Base-by-base conservation (phyloP, 441 rosid genomes). In the Syzygium syzygioides region DNA sequence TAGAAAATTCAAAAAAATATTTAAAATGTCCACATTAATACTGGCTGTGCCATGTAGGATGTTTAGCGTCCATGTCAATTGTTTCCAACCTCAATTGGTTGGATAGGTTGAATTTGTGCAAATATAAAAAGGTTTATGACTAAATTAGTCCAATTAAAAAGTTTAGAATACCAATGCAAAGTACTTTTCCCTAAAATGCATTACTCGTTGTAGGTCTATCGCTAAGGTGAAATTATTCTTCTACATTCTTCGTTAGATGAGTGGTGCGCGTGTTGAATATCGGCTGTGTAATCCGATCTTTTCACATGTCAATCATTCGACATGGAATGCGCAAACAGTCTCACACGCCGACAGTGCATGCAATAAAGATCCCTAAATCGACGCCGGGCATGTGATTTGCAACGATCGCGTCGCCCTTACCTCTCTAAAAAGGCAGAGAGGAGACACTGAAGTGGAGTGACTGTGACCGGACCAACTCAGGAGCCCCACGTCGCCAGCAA, bases 11-110 rank as follows among this genome's bases (percentile, higher is more conserved):
- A 7, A 45, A 45, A 45, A 45, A 45, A 45, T 41, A 45, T 41
- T 7, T 1, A 7, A 45, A 45, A 45, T 45, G 9, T 45, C 48
- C 0, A 45, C 9, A 45, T 45, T 9, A 8, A 45, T 45, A 45
- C 10, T 45, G 9, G 10, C 1, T 45, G 48, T 7, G 48, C 9
- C 9, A 45, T 2, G 48, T 45, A 45, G 9, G 48, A 45, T 45
- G 2, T 0, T 2, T 9, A 2, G 2, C 9, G 9, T 45, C 48
- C 9, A 45, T 45, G 1, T 45, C 2, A 45, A 2, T 45, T 45
- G 7, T 45, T 45, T 45, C 9, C 9, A 2, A 45, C 48, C 48
- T 45, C 48, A 45, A 45, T 45, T 45, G 8, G 48, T 45, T 7
- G 48, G 48, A 45, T 45, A 45, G 1, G 9, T 9, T 45, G 48